Conservation (phyloP, 2,329 filamentous ascomycete genomes). For the Orbilia blumenaviensis region DNA sequence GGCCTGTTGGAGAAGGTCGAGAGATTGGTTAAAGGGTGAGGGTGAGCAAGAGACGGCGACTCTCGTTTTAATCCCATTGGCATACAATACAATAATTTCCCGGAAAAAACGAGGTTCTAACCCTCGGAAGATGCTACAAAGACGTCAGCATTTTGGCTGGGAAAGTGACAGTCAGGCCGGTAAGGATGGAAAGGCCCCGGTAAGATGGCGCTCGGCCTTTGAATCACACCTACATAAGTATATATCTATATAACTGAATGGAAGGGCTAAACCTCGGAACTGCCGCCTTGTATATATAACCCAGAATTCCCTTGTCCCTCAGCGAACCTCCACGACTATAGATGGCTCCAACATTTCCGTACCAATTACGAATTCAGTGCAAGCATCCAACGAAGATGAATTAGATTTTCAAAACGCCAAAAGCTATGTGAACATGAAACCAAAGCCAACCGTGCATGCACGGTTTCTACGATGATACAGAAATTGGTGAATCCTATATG, state of each 20-base stretch:
- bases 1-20: constrained; percentile 80
- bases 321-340: not conserved
- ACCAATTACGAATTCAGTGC: not conserved
- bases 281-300: not conserved
- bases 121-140: no score
- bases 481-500: not conserved
- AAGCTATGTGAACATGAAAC: constrained; percentile 32
- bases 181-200: no score
- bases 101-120: not conserved
- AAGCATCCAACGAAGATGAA: not conserved
- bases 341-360: not conserved
- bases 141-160: no score
- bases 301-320: not conserved
- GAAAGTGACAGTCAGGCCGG: no score
- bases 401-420: constrained; percentile 36
- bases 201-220: no score
- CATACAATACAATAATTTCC: no score
- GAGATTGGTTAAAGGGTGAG: constrained; percentile 69
- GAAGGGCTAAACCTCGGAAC: not conserved
- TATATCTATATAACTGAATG: no score
- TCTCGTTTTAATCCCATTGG: no score
- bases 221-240: no score
- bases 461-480: not conserved
- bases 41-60: not conserved
- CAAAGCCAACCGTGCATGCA: not conserved